Evolutionary conservation across 129 eudicot species (phyloP), one percentile per base, ranked within the genome.

Genomic region (Centaurea solstitialis): DNA sequence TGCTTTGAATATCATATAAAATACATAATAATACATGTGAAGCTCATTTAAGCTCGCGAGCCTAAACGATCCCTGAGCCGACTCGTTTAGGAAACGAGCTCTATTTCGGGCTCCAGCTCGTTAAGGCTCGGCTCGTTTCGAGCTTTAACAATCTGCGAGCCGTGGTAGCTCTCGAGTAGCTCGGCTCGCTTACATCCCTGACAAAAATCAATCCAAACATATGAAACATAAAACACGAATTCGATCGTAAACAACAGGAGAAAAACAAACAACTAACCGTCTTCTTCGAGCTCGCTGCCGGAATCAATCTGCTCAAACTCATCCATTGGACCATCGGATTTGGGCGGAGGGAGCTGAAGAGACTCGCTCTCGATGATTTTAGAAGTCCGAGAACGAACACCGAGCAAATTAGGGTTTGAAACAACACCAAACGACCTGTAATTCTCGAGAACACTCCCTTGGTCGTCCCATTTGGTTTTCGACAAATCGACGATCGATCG

Each of bases 241-340:
- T 15, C 4, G 38, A 73, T 7, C 4, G 9, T 21, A 20, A 18
- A 6, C 2, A 28, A 7, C 13, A 66, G 15, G 22, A 85, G 21
- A 77, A 45, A 26, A 26, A 26, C 26, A 77, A 45, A 67, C 0
- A 77, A 89, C 94, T 72, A 3, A 95, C 99, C 99, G 28, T 95
- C 97, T 74, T 95, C 99, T 82, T 95, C 99, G 80, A 94, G 93
- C 3, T 94, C 99, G 82, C 97, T 94, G 7, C 99, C 97, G 35
- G 94, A 83, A 81, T 90, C 97, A 33, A 86, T 78, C 2, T 82
- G 87, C 59, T 80, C 89, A 65, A 93, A 93, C 64, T 90, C 96
- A 69, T 83, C 77, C 3, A 88, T 66, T 7, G 85, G 86, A 3
- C 61, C 89, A 18, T 85, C 92, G 5, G 57, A 38, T 13, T 79